phyloP scores from a whole-genome alignment of 208 protist genomes.

The Trypanosoma melophagium region DNA sequence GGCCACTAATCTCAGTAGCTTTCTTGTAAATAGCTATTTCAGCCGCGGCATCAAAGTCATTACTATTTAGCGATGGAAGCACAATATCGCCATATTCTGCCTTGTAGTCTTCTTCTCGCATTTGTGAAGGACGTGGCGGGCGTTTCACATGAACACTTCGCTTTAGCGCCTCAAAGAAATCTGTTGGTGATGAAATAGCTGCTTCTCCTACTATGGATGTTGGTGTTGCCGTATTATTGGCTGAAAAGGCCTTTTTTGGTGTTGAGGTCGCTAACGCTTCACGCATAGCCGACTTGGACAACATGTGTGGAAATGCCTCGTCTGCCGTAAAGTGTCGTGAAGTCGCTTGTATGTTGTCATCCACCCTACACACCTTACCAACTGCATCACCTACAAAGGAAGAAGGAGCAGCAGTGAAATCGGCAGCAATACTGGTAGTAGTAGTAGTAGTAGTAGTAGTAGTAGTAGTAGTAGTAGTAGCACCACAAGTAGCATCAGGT shows the following conservation, averaged over 20 bases:
- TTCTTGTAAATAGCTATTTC: slow-evolving; percentile 6
- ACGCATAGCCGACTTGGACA: slow-evolving; percentile 17
- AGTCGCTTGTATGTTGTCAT: too few species aligned
- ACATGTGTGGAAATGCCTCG: background rate
- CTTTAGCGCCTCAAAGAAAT: slow-evolving; percentile 24
- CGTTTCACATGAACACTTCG: slow-evolving; percentile 24
- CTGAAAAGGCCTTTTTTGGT: background rate
- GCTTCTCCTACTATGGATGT: background rate
- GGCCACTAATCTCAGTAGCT: background rate
- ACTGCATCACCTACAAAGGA: too few species aligned
- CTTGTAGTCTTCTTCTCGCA: slow-evolving; percentile 40
- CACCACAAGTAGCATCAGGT: background rate
- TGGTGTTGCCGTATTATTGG: background rate
- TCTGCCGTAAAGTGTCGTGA: background rate
- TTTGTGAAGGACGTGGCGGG: slow-evolving; percentile 36
- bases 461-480: too few species aligned
- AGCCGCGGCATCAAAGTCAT: background rate
- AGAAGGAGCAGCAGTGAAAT: too few species aligned
- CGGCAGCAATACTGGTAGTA: too few species aligned
- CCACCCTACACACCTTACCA: too few species aligned
- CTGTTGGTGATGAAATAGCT: background rate
- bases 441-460: too few species aligned
- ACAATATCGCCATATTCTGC: slow-evolving; percentile 10
- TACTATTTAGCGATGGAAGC: background rate
- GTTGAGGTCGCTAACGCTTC: slow-evolving; percentile 5